A percentile compares a stretch with the other conserved stretches of the same genome.
Evolutionary conservation across 2,329 filamentous ascomycete species (phyloP).

Genomic region (Beauveria caledonica): DNA sequence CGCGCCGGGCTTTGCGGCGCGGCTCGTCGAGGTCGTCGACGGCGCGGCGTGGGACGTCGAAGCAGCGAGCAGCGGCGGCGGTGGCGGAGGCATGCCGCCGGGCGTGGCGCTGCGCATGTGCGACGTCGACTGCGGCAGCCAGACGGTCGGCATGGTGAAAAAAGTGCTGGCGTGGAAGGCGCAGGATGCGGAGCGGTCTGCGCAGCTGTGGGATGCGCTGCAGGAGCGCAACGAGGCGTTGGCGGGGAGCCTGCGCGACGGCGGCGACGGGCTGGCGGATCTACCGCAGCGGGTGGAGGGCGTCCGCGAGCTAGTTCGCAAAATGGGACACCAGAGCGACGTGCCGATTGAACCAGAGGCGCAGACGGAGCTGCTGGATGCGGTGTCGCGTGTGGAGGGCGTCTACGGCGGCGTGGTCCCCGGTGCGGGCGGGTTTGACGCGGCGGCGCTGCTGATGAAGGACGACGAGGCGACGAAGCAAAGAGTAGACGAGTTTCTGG

Average conservation of each 20-base stretch:
- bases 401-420: conserved; percentile 90
- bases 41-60: conserved; percentile 71
- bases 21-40: conserved; percentile 59
- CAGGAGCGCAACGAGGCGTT: conserved; percentile 68
- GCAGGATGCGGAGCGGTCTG: conserved; percentile 54
- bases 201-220: conserved; percentile 63
- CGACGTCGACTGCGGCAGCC: conserved; percentile 87
- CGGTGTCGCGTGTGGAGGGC: conserved; percentile 60
- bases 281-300: conserved; percentile 39
- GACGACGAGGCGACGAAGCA: conserved; percentile 59
- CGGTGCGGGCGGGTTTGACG: conserved; percentile 90
- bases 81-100: conserved; percentile 59
- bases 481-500: conserved; percentile 53
- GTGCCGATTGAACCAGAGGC: conserved; percentile 84
- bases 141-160: conserved; percentile 95
- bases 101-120: conserved; percentile 82
- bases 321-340: conserved; percentile 64
- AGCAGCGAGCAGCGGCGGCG: conserved; percentile 64
- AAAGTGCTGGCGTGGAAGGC: conserved; percentile 77
- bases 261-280: conserved; percentile 32
- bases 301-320: conserved; percentile 56
- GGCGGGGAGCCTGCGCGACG: conserved; percentile 52
- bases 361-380: conserved; percentile 80
- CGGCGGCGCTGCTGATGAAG: conserved; percentile 69
- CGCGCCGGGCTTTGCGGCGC: conserved; percentile 54